phyloP scores from a whole-genome alignment of 192 early-diverging fungal species.

The Spizellomyces sp. region DNA sequence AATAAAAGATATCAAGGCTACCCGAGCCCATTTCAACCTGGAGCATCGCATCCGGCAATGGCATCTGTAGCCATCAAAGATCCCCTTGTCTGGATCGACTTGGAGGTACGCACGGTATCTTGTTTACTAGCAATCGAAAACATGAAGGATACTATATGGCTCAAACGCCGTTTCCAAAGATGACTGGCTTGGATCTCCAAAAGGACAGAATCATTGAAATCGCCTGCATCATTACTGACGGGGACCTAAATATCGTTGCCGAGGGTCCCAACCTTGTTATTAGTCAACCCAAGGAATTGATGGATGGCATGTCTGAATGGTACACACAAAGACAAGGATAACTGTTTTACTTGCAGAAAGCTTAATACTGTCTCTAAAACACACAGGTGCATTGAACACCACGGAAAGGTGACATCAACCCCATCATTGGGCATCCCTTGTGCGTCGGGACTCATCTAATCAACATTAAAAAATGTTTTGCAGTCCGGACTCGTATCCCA shows the following conservation, averaged over 20 bases:
- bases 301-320: slow-evolving; percentile 94
- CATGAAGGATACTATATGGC: background rate
- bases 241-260: slow-evolving; percentile 78
- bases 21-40: too few species aligned
- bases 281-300: slow-evolving; percentile 55
- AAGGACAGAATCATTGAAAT: slow-evolving; percentile 90
- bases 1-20: too few species aligned
- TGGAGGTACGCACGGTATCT: too few species aligned
- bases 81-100: slow-evolving; percentile 85
- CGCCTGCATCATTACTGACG: slow-evolving; percentile 86
- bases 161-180: slow-evolving; percentile 27
- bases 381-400: slow-evolving; percentile 69
- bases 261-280: slow-evolving; percentile 47
- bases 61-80: slow-evolving; percentile 28
- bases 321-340: slow-evolving; percentile 7
- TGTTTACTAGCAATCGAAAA: background rate
- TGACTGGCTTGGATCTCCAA: slow-evolving; percentile 73
- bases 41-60: too few species aligned
- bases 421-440: background rate
- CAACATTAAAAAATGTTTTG: background rate
- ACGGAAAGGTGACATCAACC: slow-evolving; percentile 53
- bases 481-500: slow-evolving; percentile 73
- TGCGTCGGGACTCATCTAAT: slow-evolving; percentile 18
- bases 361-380: too few species aligned
- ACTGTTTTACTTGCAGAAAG: too few species aligned